Conservation (phyloP, 192 early-diverging fungal species). For the Umbelopsis ramanniana region DNA sequence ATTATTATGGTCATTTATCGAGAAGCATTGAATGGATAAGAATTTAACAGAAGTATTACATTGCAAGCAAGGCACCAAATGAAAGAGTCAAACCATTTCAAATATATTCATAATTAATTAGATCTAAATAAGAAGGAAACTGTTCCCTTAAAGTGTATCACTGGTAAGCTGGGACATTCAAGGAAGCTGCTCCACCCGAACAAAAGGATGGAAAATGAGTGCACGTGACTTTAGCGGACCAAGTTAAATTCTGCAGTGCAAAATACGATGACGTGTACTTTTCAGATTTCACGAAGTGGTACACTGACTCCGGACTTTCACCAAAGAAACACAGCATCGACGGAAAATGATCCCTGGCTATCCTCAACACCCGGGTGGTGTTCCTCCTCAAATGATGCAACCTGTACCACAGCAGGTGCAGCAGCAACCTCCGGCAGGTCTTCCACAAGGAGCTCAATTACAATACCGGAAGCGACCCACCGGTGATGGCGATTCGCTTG, state of each 20-base stretch:
- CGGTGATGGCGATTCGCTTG: constrained; percentile 12
- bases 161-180: too few relatives aligned
- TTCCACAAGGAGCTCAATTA: constrained; percentile 9
- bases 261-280: not conserved
- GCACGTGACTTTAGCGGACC: too few relatives aligned
- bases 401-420: not conserved
- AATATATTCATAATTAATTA: too few relatives aligned
- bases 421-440: not conserved
- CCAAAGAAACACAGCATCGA: constrained; percentile 1
- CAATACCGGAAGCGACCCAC: constrained; percentile 17
- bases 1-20: too few relatives aligned
- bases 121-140: too few relatives aligned
- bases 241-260: not conserved
- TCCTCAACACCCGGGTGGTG: constrained; percentile 16
- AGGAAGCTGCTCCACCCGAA: too few relatives aligned
- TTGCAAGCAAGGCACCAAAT: too few relatives aligned
- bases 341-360: constrained; percentile 15
- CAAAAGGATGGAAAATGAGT: too few relatives aligned
- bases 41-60: too few relatives aligned
- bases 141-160: too few relatives aligned
- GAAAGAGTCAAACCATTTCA: too few relatives aligned
- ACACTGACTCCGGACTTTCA: not conserved
- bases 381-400: constrained; percentile 10
- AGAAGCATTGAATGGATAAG: too few relatives aligned
- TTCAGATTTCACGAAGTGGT: not conserved